Base-by-base conservation (phyloP, 208 protist species). In the Blastocrithidia nonstop region DNA sequence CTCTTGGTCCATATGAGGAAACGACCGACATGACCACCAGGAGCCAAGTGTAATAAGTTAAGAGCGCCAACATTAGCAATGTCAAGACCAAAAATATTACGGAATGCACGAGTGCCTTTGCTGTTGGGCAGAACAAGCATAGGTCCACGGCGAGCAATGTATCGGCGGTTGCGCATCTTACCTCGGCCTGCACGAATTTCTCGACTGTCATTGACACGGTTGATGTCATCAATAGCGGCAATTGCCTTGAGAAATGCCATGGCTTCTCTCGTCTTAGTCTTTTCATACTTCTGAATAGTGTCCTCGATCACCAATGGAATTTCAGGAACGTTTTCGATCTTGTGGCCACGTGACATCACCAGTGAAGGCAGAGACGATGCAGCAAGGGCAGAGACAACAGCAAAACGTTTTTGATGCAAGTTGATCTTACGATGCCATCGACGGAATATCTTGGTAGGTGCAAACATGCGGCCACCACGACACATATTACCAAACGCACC, bases 401-500 rank as follows among this genome's bases (percentile, higher is more conserved):
- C 98, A 70, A 93, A 98, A 54, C 96, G 65, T 54, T 86, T 80
- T 80, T 98, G 85, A 79, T 97, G 97, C 29, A 86, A 43, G 82
- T 98, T 98, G 68, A 98, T 88, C 66, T 95, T 91, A 49, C 88
- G 62, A 79, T 98, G 92, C 96, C 96, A 99, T 53, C 88, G 83
- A 75, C 97, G 83, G 78, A 81, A 98, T 60, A 86, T 85, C 81
- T 98, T 98, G 49, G 94, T 98, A 45, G 97, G 97, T 26, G 88
- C 82, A 68, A 98, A 99, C 96, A 99, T 99, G 65, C 95, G 93
- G 77, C 98, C 98, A 57, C 87, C 85, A 70, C 96, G 87, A 86
- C 95, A 98, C 95, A 99, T 98, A 94, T 99, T 99, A 52, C 96
- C 98, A 72, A 98, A 99, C 44, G 97, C 97, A 91, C 91, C 98